Base-by-base conservation (phyloP, 73 alveolate species). In the Urostyla sp. region DNA sequence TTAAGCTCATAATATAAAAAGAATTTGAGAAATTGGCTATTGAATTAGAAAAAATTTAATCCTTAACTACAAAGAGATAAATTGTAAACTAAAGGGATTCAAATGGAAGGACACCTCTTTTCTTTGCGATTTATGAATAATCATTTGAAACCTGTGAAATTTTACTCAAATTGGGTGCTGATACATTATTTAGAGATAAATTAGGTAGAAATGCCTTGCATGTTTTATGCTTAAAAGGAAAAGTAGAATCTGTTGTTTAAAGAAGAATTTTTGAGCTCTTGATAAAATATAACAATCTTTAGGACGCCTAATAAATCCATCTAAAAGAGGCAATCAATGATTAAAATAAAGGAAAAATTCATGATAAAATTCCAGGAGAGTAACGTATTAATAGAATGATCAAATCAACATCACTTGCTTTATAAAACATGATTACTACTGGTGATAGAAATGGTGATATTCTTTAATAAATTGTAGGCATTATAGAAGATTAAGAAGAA, bases 161-260 rank as follows among this genome's bases (percentile, higher is more conserved):
- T 30, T 54, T 77, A 3, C 58, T 77, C 18, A 38, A 66, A 60
- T 59, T 59, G 21, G 89, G 89, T 16, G 89, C 80, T n/a, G 81
- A 77, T 32, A 40, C 81, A 1, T 16, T 30, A 44, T 28, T 55
- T 3, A 6, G 30, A 46, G 89, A 77, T 54, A 2, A 27, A 0
- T 7, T 16, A 1, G 58, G 60, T 1, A 48, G 85, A 23, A 52
- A 20, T 27, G 57, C 51, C 85, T 34, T 50, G 74, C 52, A 52
- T 73, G n/a, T 4, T 52, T 10, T 32, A 52, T 34, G 73, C 54
- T 34, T 73, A 73, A 26, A 73, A 53, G 44, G 57, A 73, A 49
- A n/a, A n/a, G n/a, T n/a, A n/a, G n/a, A n/a, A n/a, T n/a, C n/a
- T n/a, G n/a, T n/a, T n/a, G n/a, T n/a, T n/a, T n/a, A n/a, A n/a